These are phyloP conservation scores for Oryza glaberrima DNA, from an alignment of 176 grass and related monocot genomes.

Conservation along the genomic window DNA sequence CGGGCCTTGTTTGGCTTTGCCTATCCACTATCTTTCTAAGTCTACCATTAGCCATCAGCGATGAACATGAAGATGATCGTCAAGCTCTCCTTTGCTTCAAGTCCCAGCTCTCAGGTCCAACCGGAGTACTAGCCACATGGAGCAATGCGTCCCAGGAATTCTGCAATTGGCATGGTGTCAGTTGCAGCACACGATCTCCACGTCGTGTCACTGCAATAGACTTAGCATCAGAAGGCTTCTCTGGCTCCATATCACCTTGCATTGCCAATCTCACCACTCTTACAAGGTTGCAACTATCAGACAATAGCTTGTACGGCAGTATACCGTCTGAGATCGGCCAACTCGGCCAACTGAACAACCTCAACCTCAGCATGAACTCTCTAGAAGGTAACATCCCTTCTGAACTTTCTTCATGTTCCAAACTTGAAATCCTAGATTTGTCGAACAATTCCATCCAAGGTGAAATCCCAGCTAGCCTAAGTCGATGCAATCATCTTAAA, in stretches of 20 bases:
- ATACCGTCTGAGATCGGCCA: conserved; percentile 38
- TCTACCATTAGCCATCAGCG: no score
- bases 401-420: conserved; percentile 17
- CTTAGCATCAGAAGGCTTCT: conserved; percentile 18
- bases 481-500: no score
- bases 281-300: conserved; percentile 28
- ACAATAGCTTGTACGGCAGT: conserved; percentile 33
- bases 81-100: neutral
- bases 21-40: no score
- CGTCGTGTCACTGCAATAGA: conserved; percentile 10
- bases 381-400: conserved; percentile 43
- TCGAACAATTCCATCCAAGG: no score
- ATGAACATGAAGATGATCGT: neutral
- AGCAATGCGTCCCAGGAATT: neutral
- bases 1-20: no score
- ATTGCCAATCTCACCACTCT: conserved; percentile 43
- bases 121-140: neutral
- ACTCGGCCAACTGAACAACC: conserved; percentile 3
- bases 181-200: neutral
- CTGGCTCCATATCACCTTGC: conserved; percentile 40
- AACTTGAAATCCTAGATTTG: no score
- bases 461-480: no score
- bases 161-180: conserved; percentile 39
- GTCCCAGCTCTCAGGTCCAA: conserved; percentile 7
- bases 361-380: conserved; percentile 56